Evolutionary conservation across 164 flowering plant genomes (phyloP).

Genomic region (Buxus sempervirens): DNA sequence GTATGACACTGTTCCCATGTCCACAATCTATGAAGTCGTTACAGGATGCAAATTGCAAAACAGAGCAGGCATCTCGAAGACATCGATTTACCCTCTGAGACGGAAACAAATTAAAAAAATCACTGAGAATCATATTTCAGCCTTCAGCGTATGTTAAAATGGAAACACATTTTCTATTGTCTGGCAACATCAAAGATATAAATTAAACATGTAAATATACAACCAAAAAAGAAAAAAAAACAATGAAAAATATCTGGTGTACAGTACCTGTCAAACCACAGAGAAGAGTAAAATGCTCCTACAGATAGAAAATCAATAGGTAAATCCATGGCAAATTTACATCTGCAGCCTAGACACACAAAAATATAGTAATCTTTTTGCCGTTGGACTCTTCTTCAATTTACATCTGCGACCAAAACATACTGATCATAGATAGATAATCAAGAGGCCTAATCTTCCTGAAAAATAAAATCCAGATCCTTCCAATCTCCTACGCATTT

Average conservation of each 20-base stretch:
- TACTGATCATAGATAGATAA: no score
- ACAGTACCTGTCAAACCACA: neutral
- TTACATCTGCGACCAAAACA: no score
- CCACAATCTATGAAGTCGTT: constrained; percentile 67
- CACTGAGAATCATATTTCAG: neutral
- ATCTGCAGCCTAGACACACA: no score
- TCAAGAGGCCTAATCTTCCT: no score
- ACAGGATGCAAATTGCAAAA: constrained; percentile 23
- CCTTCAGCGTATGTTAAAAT: neutral
- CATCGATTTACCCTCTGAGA: constrained; percentile 88
- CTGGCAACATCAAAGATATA: neutral
- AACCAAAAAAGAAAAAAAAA: neutral
- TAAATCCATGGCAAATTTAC: no score
- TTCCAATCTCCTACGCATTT: no score
- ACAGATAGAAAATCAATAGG: no score
- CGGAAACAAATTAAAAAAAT: constrained; percentile 4
- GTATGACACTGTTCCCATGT: constrained; percentile 20
- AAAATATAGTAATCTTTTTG: no score
- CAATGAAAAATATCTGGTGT: no score
- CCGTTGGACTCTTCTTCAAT: no score
- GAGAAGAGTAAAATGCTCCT: no score
- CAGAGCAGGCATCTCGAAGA: constrained; percentile 60
- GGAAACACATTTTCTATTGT: neutral
- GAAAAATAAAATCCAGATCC: no score
- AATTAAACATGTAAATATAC: neutral